phyloP scores from a whole-genome alignment of 768 basidiomycete genomes.

The Pulveroboletus sp. region DNA sequence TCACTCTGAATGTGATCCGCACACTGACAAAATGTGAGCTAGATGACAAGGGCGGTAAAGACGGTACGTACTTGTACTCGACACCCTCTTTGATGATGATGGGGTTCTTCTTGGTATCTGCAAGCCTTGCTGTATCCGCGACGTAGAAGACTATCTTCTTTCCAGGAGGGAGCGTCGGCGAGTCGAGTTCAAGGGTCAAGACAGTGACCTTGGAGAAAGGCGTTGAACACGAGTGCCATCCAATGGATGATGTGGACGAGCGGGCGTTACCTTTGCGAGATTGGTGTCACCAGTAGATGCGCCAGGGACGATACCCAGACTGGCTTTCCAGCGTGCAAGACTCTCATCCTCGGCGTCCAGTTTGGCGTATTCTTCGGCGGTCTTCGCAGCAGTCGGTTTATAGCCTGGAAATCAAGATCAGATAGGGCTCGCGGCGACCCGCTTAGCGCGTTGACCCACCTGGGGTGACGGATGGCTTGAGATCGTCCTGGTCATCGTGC shows the following conservation, averaged over 20 bases:
- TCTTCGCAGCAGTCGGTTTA: constrained; percentile 64
- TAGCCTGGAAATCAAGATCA: constrained; percentile 51
- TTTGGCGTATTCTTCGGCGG: constrained; percentile 75
- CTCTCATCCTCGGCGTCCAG: constrained; percentile 91
- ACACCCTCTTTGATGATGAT: constrained; percentile 78
- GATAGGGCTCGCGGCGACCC: constrained; percentile 9
- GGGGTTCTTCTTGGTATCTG: constrained; percentile 71
- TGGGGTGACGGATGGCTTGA: constrained; percentile 63
- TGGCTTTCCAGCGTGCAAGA: constrained; percentile 93
- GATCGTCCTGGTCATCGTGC: constrained; percentile 67
- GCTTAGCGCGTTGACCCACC: constrained; percentile 36
- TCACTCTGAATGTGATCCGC: constrained; percentile 78
- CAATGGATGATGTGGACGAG: not conserved
- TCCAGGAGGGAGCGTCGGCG: constrained; percentile 59
- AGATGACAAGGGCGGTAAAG: not conserved
- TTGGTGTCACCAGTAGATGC: constrained; percentile 31
- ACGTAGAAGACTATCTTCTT: constrained; percentile 69
- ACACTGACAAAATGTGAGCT: constrained; percentile 44
- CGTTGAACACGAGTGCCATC: constrained; percentile 20
- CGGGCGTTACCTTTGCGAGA: constrained; percentile 62
- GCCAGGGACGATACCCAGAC: constrained; percentile 73
- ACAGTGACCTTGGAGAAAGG: constrained; percentile 53
- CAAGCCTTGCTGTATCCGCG: constrained; percentile 37
- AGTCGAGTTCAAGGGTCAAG: constrained; percentile 71
- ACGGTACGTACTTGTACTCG: constrained; percentile 68